Evolutionary conservation across 1,284 basidiomycete species (phyloP).

Genomic region (Dichomitus squalens): DNA sequence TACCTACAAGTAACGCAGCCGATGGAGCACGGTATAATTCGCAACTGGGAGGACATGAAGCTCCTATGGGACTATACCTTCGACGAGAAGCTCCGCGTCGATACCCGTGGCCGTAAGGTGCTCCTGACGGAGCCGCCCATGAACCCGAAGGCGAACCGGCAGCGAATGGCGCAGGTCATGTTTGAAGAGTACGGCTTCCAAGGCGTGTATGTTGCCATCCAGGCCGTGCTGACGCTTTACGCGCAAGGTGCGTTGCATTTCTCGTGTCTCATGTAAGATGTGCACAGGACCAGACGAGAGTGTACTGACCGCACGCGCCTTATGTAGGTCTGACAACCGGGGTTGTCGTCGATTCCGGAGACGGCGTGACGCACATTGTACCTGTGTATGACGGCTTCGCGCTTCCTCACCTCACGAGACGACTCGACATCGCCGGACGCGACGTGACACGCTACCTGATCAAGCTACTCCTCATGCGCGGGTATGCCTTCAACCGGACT

Average conservation of each 20-base stretch:
- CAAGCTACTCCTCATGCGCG: conserved; percentile 97
- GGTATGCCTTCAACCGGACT: conserved; percentile 99
- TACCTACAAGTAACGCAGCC: conserved; percentile 97
- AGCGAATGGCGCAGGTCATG: conserved; percentile 98
- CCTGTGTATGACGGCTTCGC: conserved; percentile 98
- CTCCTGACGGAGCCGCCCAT: conserved; percentile 99
- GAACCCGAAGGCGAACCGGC: conserved; percentile 95
- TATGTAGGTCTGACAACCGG: conserved; percentile 90
- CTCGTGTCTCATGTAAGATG: background rate
- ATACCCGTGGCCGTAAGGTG: conserved; percentile 88
- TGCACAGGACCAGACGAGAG: background rate
- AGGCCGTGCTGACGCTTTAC: conserved; percentile 97
- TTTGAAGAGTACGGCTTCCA: conserved; percentile 98
- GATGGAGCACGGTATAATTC: conserved; percentile 99
- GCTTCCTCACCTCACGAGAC: conserved; percentile 91
- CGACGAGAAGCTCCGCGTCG: conserved; percentile 90
- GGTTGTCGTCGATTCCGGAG: conserved; percentile 98
- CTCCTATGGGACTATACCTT: conserved; percentile 99
- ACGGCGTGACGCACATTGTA: conserved; percentile 99
- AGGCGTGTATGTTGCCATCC: conserved; percentile 97
- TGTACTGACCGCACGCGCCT: background rate
- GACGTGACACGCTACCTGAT: conserved; percentile 99
- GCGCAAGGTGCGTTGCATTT: conserved; percentile 79
- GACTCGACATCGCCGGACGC: conserved; percentile 96
- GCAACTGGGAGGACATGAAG: conserved; percentile 99